phyloP scores from a whole-genome alignment of 2,329 filamentous ascomycete genomes.

The Lasiodiplodia hormozganensis region DNA sequence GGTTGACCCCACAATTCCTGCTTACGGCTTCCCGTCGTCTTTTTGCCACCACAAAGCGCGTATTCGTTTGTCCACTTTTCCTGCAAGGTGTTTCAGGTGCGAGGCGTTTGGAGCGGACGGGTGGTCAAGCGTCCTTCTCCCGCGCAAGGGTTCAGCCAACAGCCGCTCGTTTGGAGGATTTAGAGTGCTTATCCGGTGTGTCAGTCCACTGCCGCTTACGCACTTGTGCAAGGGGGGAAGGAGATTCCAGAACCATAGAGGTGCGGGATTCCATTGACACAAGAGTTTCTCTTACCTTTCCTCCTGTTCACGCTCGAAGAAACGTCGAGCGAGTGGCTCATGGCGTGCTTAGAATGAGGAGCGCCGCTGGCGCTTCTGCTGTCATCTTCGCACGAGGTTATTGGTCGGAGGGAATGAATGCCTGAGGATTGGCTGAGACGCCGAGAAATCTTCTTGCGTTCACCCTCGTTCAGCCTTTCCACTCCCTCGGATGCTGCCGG shows the following conservation, averaged over 20 bases:
- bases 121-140: slow-evolving; percentile 11
- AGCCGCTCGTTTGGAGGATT: neutral
- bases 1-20: slow-evolving; percentile 9
- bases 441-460: neutral
- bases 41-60: slow-evolving; percentile 17
- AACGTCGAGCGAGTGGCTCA: slow-evolving; percentile 5
- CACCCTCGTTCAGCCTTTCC: neutral
- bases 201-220: slow-evolving; percentile 9
- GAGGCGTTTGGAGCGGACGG: slow-evolving; percentile 5
- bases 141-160: neutral
- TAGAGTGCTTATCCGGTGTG: neutral
- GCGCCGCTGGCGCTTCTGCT: neutral
- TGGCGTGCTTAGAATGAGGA: neutral
- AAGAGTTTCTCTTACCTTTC: neutral
- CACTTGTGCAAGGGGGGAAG: slow-evolving; percentile 6
- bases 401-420: slow-evolving; percentile 1
- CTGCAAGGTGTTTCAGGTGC: slow-evolving; percentile 23
- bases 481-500: neutral
- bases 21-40: neutral
- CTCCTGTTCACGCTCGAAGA: neutral
- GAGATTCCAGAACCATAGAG: slow-evolving; percentile 11
- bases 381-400: slow-evolving; percentile 1
- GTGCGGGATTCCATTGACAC: neutral
- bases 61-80: slow-evolving; percentile 4
- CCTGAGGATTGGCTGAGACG: slow-evolving; percentile 12